A percentile compares a stretch with the other conserved stretches of the same genome.
phyloP scores from a whole-genome alignment of 2,329 filamentous ascomycete species.

The Bipolaris bicolor region DNA sequence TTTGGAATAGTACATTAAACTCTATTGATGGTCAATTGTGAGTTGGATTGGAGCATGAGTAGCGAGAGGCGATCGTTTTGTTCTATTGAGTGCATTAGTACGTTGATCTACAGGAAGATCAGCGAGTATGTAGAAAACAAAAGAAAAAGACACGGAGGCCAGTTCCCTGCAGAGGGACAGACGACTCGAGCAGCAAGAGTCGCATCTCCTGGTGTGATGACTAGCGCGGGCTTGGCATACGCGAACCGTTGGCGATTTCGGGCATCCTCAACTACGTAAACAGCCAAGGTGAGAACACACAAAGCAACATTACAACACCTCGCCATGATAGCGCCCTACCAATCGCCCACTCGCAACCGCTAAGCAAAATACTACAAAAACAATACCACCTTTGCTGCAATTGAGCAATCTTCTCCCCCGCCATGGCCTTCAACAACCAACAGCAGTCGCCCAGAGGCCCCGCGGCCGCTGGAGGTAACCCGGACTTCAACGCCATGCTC shows the following conservation, averaged over 20 bases:
- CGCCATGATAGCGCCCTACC: slow-evolving; percentile 39
- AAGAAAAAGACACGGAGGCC: background rate
- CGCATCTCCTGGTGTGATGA: slow-evolving; percentile 1
- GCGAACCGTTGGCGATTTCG: slow-evolving; percentile 23
- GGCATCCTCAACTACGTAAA: slow-evolving; percentile 20
- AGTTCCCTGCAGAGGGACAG: background rate
- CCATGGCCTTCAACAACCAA: slow-evolving; percentile 39
- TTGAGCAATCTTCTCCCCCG: slow-evolving; percentile 4
- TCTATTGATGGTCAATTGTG: too few species aligned
- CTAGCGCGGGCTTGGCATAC: slow-evolving; percentile 23
- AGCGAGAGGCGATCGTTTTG: background rate
- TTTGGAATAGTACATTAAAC: too few species aligned
- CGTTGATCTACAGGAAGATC: too few species aligned
- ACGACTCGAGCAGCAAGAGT: background rate
- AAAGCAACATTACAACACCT: slow-evolving; percentile 24
- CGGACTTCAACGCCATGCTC: slow-evolving; percentile 47
- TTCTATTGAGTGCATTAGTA: too few species aligned
- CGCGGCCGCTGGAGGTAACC: slow-evolving; percentile 39
- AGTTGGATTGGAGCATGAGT: background rate
- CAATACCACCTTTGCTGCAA: slow-evolving; percentile 5
- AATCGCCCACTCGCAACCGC: slow-evolving; percentile 27
- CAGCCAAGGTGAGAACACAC: slow-evolving; percentile 22
- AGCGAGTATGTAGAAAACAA: background rate
- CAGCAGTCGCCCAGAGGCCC: slow-evolving; percentile 37
- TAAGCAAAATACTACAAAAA: slow-evolving; percentile 16